phyloP scores from a whole-genome alignment of 2,329 filamentous ascomycete genomes.

The Fusarium sp. region DNA sequence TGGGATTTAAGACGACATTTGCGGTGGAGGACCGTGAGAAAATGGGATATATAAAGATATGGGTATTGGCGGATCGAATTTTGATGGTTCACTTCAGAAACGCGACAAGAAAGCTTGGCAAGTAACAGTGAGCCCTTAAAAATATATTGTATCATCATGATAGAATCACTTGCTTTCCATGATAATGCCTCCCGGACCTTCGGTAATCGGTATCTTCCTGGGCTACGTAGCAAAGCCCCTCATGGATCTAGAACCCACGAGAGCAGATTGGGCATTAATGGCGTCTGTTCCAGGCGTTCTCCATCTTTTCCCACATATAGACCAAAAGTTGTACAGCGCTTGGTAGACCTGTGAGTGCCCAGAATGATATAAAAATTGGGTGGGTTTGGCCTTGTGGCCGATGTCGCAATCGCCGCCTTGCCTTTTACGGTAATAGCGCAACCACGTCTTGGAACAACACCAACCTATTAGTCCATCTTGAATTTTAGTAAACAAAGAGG shows the following conservation, averaged over 20 bases:
- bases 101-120: neutral
- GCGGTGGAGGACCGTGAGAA: neutral
- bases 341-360: constrained; percentile 22
- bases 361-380: constrained; percentile 27
- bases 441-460: neutral
- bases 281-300: constrained; percentile 9
- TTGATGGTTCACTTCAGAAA: neutral
- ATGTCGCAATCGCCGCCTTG: constrained; percentile 46
- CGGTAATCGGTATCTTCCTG: constrained; percentile 31
- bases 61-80: constrained; percentile 2
- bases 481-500: neutral
- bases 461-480: too few species aligned
- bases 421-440: constrained; percentile 36
- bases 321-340: constrained; percentile 22
- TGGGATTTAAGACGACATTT: constrained; percentile 44
- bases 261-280: constrained; percentile 29
- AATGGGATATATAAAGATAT: constrained; percentile 10
- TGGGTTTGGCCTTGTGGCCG: constrained; percentile 27
- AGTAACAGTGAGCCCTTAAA: neutral
- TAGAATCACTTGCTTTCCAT: constrained; percentile 7
- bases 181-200: constrained; percentile 15
- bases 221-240: constrained; percentile 2
- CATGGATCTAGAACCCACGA: constrained; percentile 9
- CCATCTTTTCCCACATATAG: constrained; percentile 30
- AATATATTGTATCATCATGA: too few species aligned